Base-by-base conservation (phyloP, 2,329 filamentous ascomycete genomes). In the Ophiosphaerella narmari region DNA sequence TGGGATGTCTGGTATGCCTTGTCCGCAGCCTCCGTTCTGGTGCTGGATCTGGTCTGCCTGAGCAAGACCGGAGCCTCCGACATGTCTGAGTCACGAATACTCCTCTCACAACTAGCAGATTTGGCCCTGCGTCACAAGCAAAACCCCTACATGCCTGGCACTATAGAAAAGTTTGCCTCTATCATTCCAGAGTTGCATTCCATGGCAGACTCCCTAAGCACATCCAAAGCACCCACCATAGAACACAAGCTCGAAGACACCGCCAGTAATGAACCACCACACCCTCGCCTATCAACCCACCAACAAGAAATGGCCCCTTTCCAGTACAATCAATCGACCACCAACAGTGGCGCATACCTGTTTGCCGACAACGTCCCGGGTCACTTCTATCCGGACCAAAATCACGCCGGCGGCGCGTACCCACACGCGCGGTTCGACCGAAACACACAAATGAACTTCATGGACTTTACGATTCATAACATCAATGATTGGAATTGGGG, bases 1-100 rank as follows among this genome's bases (percentile, higher is more conserved):
- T 75, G 69, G 60, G 76, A 78, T 42, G 59, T 74, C 4, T 78
- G 74, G 66, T 76, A 73, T 36, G 59, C 71, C 3, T 67, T 76
- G 36, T 58, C 72, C 13, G 68, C 74, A 1, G 68, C 67, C 37
- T 69, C 75, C 7, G 60, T 71, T 1, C 66, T 77, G 1, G 70
- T 75, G 2, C 66, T 77, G 5, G 70, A 74, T 35, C 60, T 77
- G 6, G 65, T 67, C 40, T 75, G 62, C 39, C 43, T 61, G 24
- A 58, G 64, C 34, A 63, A 62, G 18, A 46, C 54, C 1, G 52
- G 49, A 1, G 49, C 48, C 14, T 52, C 57, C 8, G 54, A 65
- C 11, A 48, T 60, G 36, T 60, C 63, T 8, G 66, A 69, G 26
- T 69, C 71, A 8, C 65, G 65, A 16, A 60, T 66, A 34, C 50